phyloP scores from a whole-genome alignment of 2,329 filamentous ascomycete genomes.

The Penicillium nordicum region DNA sequence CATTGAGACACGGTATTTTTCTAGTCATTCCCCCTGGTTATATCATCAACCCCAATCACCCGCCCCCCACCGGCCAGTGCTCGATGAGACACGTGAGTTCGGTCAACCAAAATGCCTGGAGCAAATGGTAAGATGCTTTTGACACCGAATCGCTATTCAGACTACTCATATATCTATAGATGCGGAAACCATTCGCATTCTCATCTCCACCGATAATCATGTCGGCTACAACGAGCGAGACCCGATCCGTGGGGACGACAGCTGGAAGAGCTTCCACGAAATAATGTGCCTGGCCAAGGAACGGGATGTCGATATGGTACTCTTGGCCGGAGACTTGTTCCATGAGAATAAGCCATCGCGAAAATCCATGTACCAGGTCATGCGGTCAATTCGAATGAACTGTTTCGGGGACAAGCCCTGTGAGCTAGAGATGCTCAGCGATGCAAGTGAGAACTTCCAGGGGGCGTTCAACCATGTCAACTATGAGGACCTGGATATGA shows the following conservation, averaged over 20 bases:
- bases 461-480: slow-evolving; percentile 91
- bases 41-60: neutral
- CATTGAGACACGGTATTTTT: neutral
- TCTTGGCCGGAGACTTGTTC: slow-evolving; percentile 91
- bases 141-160: neutral
- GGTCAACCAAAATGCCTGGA: slow-evolving; percentile 22
- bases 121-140: slow-evolving; percentile 26
- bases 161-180: slow-evolving; percentile 33
- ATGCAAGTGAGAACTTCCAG: slow-evolving; percentile 86
- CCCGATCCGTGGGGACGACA: slow-evolving; percentile 90
- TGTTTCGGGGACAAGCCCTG: slow-evolving; percentile 94
- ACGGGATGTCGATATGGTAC: slow-evolving; percentile 94
- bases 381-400: slow-evolving; percentile 88
- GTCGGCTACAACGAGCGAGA: slow-evolving; percentile 95
- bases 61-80: neutral
- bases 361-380: slow-evolving; percentile 95
- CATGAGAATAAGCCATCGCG: slow-evolving; percentile 97
- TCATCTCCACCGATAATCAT: slow-evolving; percentile 95
- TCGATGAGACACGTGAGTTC: neutral
- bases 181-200: slow-evolving; percentile 86
- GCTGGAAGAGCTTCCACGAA: slow-evolving; percentile 94
- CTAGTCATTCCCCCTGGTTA: neutral
- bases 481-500: slow-evolving; percentile 96
- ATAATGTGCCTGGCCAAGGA: slow-evolving; percentile 84
- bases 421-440: slow-evolving; percentile 89